These are phyloP conservation scores for Pseudodiploospora longispora DNA, from an alignment of 2,329 filamentous ascomycete genomes.

Conservation along the genomic window DNA sequence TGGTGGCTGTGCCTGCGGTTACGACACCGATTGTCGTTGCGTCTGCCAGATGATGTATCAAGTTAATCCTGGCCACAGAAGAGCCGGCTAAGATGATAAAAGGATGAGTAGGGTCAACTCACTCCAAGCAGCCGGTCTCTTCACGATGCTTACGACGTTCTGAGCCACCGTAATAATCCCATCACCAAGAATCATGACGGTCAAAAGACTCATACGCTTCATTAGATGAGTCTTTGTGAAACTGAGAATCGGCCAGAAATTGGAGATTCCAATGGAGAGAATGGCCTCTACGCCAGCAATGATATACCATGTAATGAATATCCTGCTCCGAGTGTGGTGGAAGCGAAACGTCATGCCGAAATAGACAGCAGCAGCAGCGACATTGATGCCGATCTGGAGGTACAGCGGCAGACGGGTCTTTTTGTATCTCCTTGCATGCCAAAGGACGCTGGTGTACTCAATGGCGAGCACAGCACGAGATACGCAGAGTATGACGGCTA, in stretches of 20 bases:
- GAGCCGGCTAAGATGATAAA: too few species aligned
- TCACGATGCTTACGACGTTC: constrained; percentile 42
- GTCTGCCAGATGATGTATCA: constrained; percentile 7
- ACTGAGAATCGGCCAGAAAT: constrained; percentile 46
- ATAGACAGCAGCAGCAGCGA: constrained; percentile 29
- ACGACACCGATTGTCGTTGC: constrained; percentile 31
- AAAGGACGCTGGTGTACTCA: constrained; percentile 43
- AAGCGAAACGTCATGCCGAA: constrained; percentile 35
- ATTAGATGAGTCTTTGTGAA: constrained; percentile 56
- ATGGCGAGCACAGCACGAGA: constrained; percentile 45
- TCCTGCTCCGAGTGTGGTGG: constrained; percentile 21
- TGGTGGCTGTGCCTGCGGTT: constrained; percentile 29
- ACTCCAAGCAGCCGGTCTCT: constrained; percentile 34
- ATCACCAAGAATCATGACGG: constrained; percentile 59
- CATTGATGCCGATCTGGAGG: constrained; percentile 27
- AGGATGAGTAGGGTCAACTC: constrained; percentile 5
- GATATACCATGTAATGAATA: constrained; percentile 43
- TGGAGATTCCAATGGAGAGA: constrained; percentile 44
- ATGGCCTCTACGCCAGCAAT: constrained; percentile 45
- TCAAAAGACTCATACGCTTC: constrained; percentile 55
- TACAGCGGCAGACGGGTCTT: constrained; percentile 26
- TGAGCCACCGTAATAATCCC: constrained; percentile 51
- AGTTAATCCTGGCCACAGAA: too few species aligned
- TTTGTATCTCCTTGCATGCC: constrained; percentile 33
- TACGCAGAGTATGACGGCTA: constrained; percentile 39